Evolutionary conservation across 2,329 filamentous ascomycete genomes (phyloP), one percentile per base, ranked within the genome.

Genomic region (Aspergillus vadensis): DNA sequence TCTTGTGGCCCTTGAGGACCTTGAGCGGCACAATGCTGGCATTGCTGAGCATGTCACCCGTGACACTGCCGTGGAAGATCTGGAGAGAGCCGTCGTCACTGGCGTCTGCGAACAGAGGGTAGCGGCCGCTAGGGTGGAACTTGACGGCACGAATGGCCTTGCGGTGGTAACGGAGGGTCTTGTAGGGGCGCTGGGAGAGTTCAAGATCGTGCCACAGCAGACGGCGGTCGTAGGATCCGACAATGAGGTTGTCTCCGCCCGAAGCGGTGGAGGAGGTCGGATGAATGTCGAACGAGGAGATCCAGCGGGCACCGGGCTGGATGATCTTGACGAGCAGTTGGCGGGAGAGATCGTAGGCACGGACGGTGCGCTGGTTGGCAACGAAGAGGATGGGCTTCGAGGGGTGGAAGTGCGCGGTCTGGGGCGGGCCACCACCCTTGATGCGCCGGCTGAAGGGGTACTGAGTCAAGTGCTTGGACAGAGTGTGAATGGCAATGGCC

Each of bases 121-220:
- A 86, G 8, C 85, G 83, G n/a, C 82, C 82, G 62, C 88, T 87
- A 60, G 88, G 88, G 78, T 99, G 96, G 78, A 91, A 99, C 68
- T 87, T 88, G 58, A 97, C 95, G 12, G 89, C 87, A 51, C 96
- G 87, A 70, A 99, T 96, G 49, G 95, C 95, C 77, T 96, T 91
- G 63, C 86, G 81, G 80, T 99, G 95, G 81, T 98, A 99, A 54
- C 95, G 87, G 79, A 99, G 88, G 1, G 94, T 98, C 83, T 97
- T 97, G 83, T 96, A 98, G 0, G 95, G 95, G 53, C 91, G 87
- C 64, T 86, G 88, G 0, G 91, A 95, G 38, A 99, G 86, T 68
- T 99, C 95, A 57, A 98, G 84, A 78, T 99, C 95, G 79, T 98
- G 95, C 95, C 95, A 99, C 32, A 99, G 83, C 2, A 99, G 83